Conservation (phyloP, 2,329 filamentous ascomycete genomes). For the Colletotrichum lupini region DNA sequence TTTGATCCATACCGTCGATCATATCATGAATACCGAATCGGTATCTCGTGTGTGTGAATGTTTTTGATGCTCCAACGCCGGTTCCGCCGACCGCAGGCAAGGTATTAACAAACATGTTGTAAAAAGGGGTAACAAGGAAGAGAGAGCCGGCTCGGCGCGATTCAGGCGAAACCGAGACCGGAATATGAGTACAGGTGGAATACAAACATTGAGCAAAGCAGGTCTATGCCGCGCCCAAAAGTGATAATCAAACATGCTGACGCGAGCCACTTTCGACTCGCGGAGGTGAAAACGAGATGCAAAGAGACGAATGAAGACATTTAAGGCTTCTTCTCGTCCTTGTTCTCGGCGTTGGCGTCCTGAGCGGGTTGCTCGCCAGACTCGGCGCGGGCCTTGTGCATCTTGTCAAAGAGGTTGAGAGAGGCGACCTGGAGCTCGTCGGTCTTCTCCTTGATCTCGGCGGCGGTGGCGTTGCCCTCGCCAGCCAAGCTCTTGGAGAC, state of each 20-base stretch:
- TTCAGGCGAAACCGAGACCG: constrained; percentile 38
- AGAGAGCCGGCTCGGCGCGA: constrained; percentile 39
- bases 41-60: constrained; percentile 48
- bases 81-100: constrained; percentile 55
- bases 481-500: constrained; percentile 95
- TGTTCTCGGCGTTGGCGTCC: constrained; percentile 75
- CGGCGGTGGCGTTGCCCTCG: constrained; percentile 85
- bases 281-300: not conserved
- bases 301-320: constrained; percentile 43
- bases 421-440: constrained; percentile 97
- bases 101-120: constrained; percentile 57
- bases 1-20: constrained; percentile 54
- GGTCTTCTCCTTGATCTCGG: constrained; percentile 98
- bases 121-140: constrained; percentile 49
- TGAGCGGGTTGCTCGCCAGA: constrained; percentile 64
- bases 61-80: constrained; percentile 66
- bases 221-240: constrained; percentile 47
- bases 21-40: constrained; percentile 58
- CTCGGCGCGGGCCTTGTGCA: constrained; percentile 94
- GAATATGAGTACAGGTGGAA: constrained; percentile 63
- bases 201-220: constrained; percentile 54
- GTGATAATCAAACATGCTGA: constrained; percentile 44
- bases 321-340: constrained; percentile 78
- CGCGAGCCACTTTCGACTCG: not conserved
- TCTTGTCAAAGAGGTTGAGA: constrained; percentile 98